phyloP scores from a whole-genome alignment of 345 rosid genomes.

The Citrus sinensis region DVS_A1.0 CM039161.1:3758001-3758500 shows the following conservation, averaged over 20 bases:
- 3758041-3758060: conserved; percentile 8
- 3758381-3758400: background rate
- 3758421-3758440: background rate
- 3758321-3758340: background rate
- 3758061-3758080: conserved; percentile 83
- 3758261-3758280: background rate
- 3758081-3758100: conserved; percentile 84
- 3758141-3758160: conserved; percentile 62
- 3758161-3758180: conserved; percentile 85
- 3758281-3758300: background rate
- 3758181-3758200: conserved; percentile 78
- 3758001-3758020: background rate
- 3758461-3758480: background rate
- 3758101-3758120: conserved; percentile 66
- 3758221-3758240: conserved; percentile 78
- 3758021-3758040: conserved; percentile 6
- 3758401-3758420: background rate
- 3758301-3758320: background rate
- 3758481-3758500: background rate
- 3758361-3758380: background rate
- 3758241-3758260: conserved; percentile 4
- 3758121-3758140: conserved; percentile 48
- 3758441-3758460: background rate
- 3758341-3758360: background rate
- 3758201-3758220: conserved; percentile 64